Evolutionary conservation across 2,329 filamentous ascomycete genomes (phyloP).

Genomic region (Diaporthe sp.): DNA sequence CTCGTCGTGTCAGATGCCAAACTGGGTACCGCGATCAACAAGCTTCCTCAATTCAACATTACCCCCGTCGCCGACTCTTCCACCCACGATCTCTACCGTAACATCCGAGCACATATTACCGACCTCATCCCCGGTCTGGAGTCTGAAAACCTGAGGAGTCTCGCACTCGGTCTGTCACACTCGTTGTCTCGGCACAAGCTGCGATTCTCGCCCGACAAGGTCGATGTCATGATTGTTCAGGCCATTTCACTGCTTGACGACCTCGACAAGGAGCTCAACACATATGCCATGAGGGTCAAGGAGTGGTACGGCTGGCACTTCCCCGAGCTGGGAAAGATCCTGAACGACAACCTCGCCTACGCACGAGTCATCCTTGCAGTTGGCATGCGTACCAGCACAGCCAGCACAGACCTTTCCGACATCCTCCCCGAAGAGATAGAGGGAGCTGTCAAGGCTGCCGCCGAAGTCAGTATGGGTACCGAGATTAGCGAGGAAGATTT

Average conservation of each 20-base stretch:
- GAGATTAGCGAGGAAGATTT: conserved; percentile 95
- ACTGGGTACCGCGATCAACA: conserved; percentile 91
- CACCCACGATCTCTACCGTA: conserved; percentile 91
- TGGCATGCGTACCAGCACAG: conserved; percentile 88
- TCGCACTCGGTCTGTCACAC: conserved; percentile 96
- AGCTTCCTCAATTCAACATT: conserved; percentile 89
- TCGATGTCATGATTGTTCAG: conserved; percentile 99
- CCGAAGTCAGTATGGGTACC: conserved; percentile 98
- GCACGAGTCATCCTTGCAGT: conserved; percentile 88
- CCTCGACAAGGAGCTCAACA: conserved; percentile 98
- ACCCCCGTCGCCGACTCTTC: conserved; percentile 84
- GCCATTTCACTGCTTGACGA: conserved; percentile 95
- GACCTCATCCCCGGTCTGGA: conserved; percentile 91
- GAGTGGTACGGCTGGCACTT: conserved; percentile 99
- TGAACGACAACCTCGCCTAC: conserved; percentile 97
- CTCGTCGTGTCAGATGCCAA: conserved; percentile 95
- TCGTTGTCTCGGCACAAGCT: conserved; percentile 97
- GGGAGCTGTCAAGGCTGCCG: conserved; percentile 89
- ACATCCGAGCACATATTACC: conserved; percentile 90
- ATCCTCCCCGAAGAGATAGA: conserved; percentile 97
- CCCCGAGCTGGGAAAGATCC: conserved; percentile 95
- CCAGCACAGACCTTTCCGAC: conserved; percentile 83
- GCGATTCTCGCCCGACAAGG: conserved; percentile 98
- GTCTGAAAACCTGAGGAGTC: conserved; percentile 89
- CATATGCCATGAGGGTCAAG: conserved; percentile 98